Conservation (phyloP, 1,284 basidiomycete genomes). For the Acaromyces ingoldii region DNA sequence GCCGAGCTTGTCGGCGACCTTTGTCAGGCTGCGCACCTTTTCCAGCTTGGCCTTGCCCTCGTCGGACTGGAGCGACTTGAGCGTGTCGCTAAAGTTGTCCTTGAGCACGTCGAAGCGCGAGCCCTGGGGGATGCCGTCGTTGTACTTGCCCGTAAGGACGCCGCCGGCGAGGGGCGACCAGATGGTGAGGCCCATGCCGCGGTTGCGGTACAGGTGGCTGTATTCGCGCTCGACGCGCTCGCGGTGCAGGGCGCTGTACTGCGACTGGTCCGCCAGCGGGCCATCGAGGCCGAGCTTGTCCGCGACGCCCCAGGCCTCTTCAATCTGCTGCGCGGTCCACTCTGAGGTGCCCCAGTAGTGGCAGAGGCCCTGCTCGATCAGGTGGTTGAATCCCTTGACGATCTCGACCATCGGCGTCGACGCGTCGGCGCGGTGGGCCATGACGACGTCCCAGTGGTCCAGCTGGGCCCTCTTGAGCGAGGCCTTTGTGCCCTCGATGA, state of each 20-base stretch:
- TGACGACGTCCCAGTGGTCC: conserved; percentile 60
- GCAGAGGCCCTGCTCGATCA: conserved; percentile 61
- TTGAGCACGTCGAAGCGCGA: conserved; percentile 60
- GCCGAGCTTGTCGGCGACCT: conserved; percentile 61
- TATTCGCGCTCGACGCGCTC: conserved; percentile 77
- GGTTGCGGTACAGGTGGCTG: conserved; percentile 45
- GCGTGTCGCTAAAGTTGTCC: conserved; percentile 55
- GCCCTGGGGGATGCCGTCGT: conserved; percentile 54
- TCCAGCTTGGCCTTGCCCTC: conserved; percentile 64
- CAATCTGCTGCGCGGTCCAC: conserved; percentile 69
- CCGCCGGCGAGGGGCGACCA: conserved; percentile 71
- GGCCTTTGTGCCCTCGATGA: conserved; percentile 71
- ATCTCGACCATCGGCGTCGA: conserved; percentile 61
- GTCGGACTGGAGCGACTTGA: conserved; percentile 54
- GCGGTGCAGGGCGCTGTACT: conserved; percentile 63
- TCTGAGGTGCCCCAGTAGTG: conserved; percentile 68
- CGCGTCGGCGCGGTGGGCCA: conserved; percentile 59
- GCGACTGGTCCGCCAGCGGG: conserved; percentile 74
- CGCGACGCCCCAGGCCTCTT: conserved; percentile 70
- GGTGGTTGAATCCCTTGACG: conserved; percentile 60
- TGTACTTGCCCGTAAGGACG: conserved; percentile 49
- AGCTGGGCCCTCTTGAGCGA: conserved; percentile 66
- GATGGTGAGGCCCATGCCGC: conserved; percentile 24
- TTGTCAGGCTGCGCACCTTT: conserved; percentile 61
- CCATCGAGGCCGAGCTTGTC: conserved; percentile 63